Base-by-base conservation (phyloP, 805 yeast species). In the Pichia membranifaciens region DNA sequence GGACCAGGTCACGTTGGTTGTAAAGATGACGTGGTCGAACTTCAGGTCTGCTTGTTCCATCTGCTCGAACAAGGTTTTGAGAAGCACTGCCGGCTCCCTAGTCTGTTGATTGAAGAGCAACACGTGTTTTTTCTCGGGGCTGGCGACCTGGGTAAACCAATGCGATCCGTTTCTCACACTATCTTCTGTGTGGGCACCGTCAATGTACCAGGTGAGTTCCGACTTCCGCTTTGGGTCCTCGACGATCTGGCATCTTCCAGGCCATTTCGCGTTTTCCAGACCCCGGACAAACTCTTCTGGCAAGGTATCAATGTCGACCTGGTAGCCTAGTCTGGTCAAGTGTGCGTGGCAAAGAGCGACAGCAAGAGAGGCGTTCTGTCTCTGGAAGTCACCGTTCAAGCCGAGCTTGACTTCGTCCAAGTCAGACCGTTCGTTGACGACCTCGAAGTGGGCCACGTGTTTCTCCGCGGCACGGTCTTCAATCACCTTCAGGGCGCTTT, bases 171-270 rank as follows among this genome's bases (percentile, higher is more conserved):
- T 95, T 28, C 72, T 72, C 21, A 95, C 77, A 50, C 96, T 86
- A 58, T 93, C 99, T 40, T 75, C 68, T 0, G 99, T 93, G 58
- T 93, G 99, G 0, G 99, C 98, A 17, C 99, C 99, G 67, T 93
- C 99, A 15, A 91, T 67, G 53, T 68, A 82, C 96, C 96, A 93
- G n/a, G 75, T 76, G 16, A 83, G 66, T 3, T 66, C 62, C 2
- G 62, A 69, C 21, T 70, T 68, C 15, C 68, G 65, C 22, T 70
- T 69, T 3, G 49, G 12, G 21, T 69, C 73, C 5, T 56, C 51
- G 28, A 87, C 65, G 2, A 79, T 73, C 67, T 95, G 97, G 57
- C 98, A 91, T 56, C 99, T 73, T 1, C 99, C 99, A n/a, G 93
- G 93, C 96, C 98, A 93, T 39, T 72, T 68, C 1, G 95, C 85